Evolutionary conservation across 2,329 filamentous ascomycete species (phyloP), one percentile per base, ranked within the genome.

Genomic region (Colletotrichum tanaceti): DNA sequence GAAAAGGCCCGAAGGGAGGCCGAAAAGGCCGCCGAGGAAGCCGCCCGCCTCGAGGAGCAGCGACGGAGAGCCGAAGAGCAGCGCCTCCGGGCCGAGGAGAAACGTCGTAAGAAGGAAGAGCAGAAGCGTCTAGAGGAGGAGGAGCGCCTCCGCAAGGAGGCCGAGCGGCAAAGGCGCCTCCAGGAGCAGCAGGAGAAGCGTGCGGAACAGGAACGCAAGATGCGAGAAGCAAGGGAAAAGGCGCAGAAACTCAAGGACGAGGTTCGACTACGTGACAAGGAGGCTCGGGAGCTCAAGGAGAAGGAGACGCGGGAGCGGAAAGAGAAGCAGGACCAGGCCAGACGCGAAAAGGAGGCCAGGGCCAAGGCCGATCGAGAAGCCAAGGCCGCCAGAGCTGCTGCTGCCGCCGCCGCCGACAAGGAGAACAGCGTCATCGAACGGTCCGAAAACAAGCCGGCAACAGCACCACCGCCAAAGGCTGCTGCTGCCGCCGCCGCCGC

Each of bases 71-170:
- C 88, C 22, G 93, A 97, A 75, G 94, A 98, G 80, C 90, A 93
- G 75, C 90, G 89, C 73, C 86, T 86, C 73, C 96, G 90, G 80
- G 90, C 91, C 50, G 96, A 99, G 76, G 95, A 98, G 81, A 95
- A 94, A 79, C 89, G 93, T 54, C 93, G 90, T 82, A 97, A 97
- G 82, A 93, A 91, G 75, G 96, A 99, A 76, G 92, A 93, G 4
- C 93, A 97, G 79, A 93, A 91, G 78, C 97, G 93, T 79, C 92
- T 92, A 35, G 93, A 93, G 72, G 96, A 98, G 75, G 95, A 98
- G 75, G 94, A 97, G 74, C 90, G 91, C 59, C 83, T 90, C 66
- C 88, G 90, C 64, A 97, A 94, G 78, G 95, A 98, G 77, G 91
- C 91, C 4, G 95, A 98, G 74, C 92, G 91, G 75, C 88, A 91